Conservation (phyloP, 352 stramenopile species). For the Pythium brachiatum region DNA sequence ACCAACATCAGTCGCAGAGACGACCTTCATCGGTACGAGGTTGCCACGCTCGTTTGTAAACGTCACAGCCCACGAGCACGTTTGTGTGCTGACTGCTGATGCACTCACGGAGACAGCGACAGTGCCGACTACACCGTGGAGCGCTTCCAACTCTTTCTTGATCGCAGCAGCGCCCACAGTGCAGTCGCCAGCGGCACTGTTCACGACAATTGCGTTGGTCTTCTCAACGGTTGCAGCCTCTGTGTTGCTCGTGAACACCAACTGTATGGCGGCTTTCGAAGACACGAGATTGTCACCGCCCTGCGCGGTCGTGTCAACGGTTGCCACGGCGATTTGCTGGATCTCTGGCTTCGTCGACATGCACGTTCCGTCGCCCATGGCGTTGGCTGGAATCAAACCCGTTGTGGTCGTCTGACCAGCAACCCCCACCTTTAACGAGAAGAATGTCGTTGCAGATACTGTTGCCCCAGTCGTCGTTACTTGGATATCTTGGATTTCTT, state of each 20-base stretch:
- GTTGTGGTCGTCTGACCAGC: conserved; percentile 57
- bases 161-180: conserved; percentile 56
- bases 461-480: conserved; percentile 43
- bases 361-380: conserved; percentile 63
- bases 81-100: conserved; percentile 43
- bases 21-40: conserved; percentile 66
- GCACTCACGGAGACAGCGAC: conserved; percentile 51
- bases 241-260: conserved; percentile 83
- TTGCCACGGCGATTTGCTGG: conserved; percentile 90
- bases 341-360: conserved; percentile 70
- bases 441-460: conserved; percentile 39
- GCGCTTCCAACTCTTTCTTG: conserved; percentile 41
- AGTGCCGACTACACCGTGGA: conserved; percentile 38
- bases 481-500: conserved; percentile 66
- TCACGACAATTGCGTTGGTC: conserved; percentile 82
- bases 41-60: conserved; percentile 89
- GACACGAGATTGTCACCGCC: conserved; percentile 91
- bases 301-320: conserved; percentile 84
- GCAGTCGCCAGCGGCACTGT: conserved; percentile 79
- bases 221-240: conserved; percentile 43
- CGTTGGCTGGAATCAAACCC: conserved; percentile 78
- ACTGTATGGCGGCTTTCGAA: conserved; percentile 75
- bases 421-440: conserved; percentile 46
- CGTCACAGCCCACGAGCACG: conserved; percentile 89
- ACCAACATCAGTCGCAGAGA: conserved; percentile 36